Evolutionary conservation across 1,284 basidiomycete genomes (phyloP), one percentile per base, ranked within the genome.

Genomic region (Pseudozyma sp.): DNA sequence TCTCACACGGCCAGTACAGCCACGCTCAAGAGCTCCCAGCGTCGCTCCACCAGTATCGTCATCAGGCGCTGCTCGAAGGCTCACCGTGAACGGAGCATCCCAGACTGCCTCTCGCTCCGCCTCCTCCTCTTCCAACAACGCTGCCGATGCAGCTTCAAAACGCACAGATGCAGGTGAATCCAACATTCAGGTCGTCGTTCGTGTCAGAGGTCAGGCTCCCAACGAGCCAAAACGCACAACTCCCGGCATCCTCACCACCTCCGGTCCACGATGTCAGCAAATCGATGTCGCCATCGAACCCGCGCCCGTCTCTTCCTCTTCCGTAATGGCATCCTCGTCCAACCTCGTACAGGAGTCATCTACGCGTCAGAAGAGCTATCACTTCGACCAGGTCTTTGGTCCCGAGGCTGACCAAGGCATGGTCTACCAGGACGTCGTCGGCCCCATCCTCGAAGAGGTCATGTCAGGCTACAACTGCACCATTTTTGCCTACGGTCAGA

Each of bases 401-500:
- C 94, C 95, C 24, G 95, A 98, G 83, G 96, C 96, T 9, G 95
- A 97, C 84, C 97, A 99, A 83, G 90, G 92, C 34, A 90, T 94
- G 88, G 89, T 99, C 30, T 99, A 97, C 85, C 89, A 93, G 69
- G 92, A 97, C 66, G 95, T 98, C 39, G 96, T 97, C 39, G 89
- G 89, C 65, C 93, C 93, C 0, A 93, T 99, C 89, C 87, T 99
- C 49, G 90, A 94, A 50, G 93, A 99, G 84, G 95, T 99, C 40
- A 86, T 98, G 51, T 88, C 90, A 81, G 97, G 97, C 4, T 99
- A 97, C 87, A 99, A 99, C 82, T 99, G 97, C 83, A 99, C 97
- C 0, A 88, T 99, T 37, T 99, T 99, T 86, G 96, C 96, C 3
- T 99, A 99, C 82, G 97, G 97, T 4, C 97, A 99, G 85, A 99